Evolutionary conservation across 2,329 filamentous ascomycete genomes (phyloP), one percentile per base, ranked within the genome.

Genomic region (Fusarium guadeloupense): DNA sequence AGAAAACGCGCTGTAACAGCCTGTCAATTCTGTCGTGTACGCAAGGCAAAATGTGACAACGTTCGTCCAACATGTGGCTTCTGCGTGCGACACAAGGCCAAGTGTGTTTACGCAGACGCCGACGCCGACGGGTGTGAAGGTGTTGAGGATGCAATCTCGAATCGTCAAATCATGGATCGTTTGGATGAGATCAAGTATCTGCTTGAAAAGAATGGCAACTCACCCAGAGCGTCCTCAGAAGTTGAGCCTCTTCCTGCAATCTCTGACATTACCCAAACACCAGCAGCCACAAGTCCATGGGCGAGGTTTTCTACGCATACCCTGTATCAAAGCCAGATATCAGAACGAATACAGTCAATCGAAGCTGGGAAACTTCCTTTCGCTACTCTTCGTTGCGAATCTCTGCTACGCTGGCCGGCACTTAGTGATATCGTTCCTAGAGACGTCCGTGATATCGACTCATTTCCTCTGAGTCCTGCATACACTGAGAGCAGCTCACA

Each of bases 11-110:
- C 43, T n/a, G 41, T 59, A 4, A 37, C 41, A 3, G 38, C 51
- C 4, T 64, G 52, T 20, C 47, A 64, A n/a, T 61, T 58, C 41
- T 65, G 59, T n/a, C 51, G 62, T 41, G 44, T 50, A n/a, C 38
- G 49, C 4, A 58, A 64, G 39, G 47, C 48, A 25, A 54, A 54
- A 34, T 67, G 64, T 38, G 52, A 64, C 31, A 63, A 61, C 37
- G 46, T 35, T 20, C 37, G 51, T 14, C 55, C 59, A 4, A 42
- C 26, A 4, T 65, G 56, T 49, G 46, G 54, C 42, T 55, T 44
- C 25, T 61, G 43, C n/a, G 17, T 60, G 8, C 43, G 56, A n/a
- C 54, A 59, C 16, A 39, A n/a, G 13, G 53, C 54, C 17, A 40
- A 37, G 20, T 53, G 46, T 21, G 30, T 59, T 41, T 54, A 62